Conservation (phyloP, 2,329 filamentous ascomycete species). For the Epichloe gansuensis region DNA sequence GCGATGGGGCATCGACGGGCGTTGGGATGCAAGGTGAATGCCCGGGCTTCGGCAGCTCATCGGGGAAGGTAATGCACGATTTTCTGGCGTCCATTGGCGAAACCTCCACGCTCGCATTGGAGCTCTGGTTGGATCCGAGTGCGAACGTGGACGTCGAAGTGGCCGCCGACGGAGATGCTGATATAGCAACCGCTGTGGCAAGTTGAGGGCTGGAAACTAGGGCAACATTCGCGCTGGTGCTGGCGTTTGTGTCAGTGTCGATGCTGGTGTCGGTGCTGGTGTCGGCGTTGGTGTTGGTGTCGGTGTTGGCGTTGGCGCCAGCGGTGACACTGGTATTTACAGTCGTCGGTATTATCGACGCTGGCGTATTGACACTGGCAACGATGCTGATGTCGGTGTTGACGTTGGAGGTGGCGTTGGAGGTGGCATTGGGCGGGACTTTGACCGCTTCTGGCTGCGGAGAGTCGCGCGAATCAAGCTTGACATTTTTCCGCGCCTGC, state of each 20-base stretch:
- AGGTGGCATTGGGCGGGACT: no score
- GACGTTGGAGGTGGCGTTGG: background rate
- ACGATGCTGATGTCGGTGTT: background rate
- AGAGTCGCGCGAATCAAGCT: background rate
- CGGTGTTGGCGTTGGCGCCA: background rate
- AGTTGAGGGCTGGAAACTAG: background rate
- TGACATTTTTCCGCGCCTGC: background rate
- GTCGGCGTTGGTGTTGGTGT: background rate
- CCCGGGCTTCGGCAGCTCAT: conserved; percentile 19
- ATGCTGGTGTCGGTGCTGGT: background rate
- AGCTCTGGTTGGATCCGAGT: conserved; percentile 10
- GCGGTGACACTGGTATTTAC: background rate
- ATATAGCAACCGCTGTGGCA: background rate
- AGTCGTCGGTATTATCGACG: no score
- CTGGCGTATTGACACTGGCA: no score
- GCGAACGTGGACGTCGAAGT: background rate
- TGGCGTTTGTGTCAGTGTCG: background rate
- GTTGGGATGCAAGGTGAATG: conserved; percentile 5
- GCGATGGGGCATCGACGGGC: conserved; percentile 1
- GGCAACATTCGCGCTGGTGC: background rate
- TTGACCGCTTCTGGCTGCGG: background rate
- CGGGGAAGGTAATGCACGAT: conserved; percentile 23
- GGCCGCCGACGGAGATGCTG: background rate
- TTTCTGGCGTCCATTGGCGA: conserved; percentile 19
- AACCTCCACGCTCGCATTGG: conserved; percentile 12